phyloP scores from a whole-genome alignment of 2,329 filamentous ascomycete genomes.

The Clarireedia sp. region DNA sequence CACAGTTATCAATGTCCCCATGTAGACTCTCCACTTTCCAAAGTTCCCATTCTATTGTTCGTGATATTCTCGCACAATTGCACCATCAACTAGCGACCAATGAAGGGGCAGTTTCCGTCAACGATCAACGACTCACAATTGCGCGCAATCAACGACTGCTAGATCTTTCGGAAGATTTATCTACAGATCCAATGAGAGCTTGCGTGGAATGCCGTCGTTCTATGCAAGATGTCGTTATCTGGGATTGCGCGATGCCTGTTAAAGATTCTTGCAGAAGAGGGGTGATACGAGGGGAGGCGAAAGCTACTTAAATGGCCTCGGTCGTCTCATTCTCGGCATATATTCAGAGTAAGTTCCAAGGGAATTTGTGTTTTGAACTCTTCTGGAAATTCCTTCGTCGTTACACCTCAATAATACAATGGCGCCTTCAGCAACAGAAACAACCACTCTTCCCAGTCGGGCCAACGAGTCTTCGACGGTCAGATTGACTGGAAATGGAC shows the following conservation, averaged over 20 bases:
- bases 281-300: neutral
- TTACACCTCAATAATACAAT: constrained; percentile 10
- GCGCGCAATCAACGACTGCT: neutral
- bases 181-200: neutral
- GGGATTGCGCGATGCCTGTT: neutral
- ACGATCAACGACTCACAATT: neutral
- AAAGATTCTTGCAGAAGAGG: neutral
- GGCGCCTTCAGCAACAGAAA: constrained; percentile 27
- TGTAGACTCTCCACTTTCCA: neutral
- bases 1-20: neutral
- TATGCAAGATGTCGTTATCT: constrained; percentile 4
- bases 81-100: constrained; percentile 8
- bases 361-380: neutral
- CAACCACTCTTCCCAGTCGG: constrained; percentile 15
- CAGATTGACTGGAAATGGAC: constrained; percentile 17
- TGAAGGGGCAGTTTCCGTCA: neutral
- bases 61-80: constrained; percentile 6
- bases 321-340: neutral
- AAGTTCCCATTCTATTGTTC: neutral
- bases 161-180: neutral
- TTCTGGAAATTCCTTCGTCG: neutral
- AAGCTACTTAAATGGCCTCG: neutral
- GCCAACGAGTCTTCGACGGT: constrained; percentile 9
- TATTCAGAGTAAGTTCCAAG: neutral
- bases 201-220: neutral